Percentiles rank a stretch among this genome's conserved stretches.
Conservation (phyloP, 768 basidiomycete genomes). For the Boletus rubropictus region DNA sequence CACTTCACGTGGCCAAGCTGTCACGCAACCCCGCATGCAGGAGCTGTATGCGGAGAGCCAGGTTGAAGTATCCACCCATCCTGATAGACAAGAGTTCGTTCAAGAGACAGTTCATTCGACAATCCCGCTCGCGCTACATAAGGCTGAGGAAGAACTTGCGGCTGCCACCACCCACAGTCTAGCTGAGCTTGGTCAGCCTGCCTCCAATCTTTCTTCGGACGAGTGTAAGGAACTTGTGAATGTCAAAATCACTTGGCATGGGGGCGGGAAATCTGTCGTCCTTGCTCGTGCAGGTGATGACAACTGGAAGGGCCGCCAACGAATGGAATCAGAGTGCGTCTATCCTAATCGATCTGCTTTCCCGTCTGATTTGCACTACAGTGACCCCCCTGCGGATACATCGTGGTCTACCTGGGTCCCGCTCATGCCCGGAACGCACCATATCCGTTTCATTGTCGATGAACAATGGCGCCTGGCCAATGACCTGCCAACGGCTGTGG, state of each 20-base stretch:
- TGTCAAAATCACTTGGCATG: constrained; percentile 60
- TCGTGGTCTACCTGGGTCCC: constrained; percentile 38
- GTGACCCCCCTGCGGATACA: constrained; percentile 30
- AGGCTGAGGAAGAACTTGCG: constrained; percentile 29
- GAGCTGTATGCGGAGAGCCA: constrained; percentile 39
- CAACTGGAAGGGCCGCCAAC: constrained; percentile 65
- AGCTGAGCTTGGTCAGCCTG: constrained; percentile 19
- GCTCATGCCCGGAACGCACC: constrained; percentile 86
- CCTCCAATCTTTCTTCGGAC: constrained; percentile 20
- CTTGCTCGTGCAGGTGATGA: constrained; percentile 70
- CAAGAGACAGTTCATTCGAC: constrained; percentile 58
- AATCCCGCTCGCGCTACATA: constrained; percentile 50
- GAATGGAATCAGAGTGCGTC: constrained; percentile 61
- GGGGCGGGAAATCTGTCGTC: constrained; percentile 56
- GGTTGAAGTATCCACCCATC: constrained; percentile 26
- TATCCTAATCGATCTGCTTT: constrained; percentile 4
- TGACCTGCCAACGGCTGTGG: constrained; percentile 82
- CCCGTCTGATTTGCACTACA: constrained; percentile 18
- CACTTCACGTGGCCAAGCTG: constrained; percentile 29
- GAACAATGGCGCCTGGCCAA: constrained; percentile 76
- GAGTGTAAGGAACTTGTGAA: constrained; percentile 29
- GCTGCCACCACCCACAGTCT: constrained; percentile 9
- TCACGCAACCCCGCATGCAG: constrained; percentile 39
- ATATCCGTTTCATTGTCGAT: constrained; percentile 93
- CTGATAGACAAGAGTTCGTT: constrained; percentile 37